phyloP scores from a whole-genome alignment of 169 alveolate species.

The Plasmodium berghei region DNA sequence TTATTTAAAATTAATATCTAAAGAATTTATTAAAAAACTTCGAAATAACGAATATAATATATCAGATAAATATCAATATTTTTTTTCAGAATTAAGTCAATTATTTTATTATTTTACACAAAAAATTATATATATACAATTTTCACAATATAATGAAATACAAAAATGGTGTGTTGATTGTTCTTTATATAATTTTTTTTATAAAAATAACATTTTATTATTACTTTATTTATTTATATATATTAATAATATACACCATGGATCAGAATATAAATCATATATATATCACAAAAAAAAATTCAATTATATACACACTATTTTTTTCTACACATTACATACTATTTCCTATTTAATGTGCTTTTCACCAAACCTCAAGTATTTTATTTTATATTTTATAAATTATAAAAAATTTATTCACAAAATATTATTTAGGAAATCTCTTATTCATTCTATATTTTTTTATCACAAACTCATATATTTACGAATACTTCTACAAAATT shows the following conservation, averaged over 20 bases:
- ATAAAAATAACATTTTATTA: constrained; percentile 64
- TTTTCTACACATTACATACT: constrained; percentile 65
- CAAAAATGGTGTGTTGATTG: constrained; percentile 77
- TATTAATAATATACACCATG: constrained; percentile 66
- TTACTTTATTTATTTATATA: constrained; percentile 58
- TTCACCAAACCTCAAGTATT: constrained; percentile 59
- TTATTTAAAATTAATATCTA: constrained; percentile 52
- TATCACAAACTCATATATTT: constrained; percentile 56
- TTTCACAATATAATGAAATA: constrained; percentile 74
- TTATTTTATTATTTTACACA: constrained; percentile 72
- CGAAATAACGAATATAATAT: constrained; percentile 35
- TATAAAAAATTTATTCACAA: constrained; percentile 68
- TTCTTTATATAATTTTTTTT: constrained; percentile 59
- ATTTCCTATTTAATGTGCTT: constrained; percentile 72
- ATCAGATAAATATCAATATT: constrained; percentile 55
- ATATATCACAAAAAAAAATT: constrained; percentile 54
- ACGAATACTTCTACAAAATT: constrained; percentile 60
- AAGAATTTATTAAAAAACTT: constrained; percentile 49
- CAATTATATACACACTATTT: constrained; percentile 50
- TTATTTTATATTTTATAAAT: constrained; percentile 70
- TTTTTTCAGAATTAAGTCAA: constrained; percentile 42
- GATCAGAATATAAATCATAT: constrained; percentile 67
- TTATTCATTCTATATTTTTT: constrained; percentile 53
- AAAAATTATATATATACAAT: constrained; percentile 74
- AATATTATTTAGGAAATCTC: constrained; percentile 59